phyloP scores from a whole-genome alignment of 192 early-diverging fungal species.

The Chytriomyces sp. region DNA sequence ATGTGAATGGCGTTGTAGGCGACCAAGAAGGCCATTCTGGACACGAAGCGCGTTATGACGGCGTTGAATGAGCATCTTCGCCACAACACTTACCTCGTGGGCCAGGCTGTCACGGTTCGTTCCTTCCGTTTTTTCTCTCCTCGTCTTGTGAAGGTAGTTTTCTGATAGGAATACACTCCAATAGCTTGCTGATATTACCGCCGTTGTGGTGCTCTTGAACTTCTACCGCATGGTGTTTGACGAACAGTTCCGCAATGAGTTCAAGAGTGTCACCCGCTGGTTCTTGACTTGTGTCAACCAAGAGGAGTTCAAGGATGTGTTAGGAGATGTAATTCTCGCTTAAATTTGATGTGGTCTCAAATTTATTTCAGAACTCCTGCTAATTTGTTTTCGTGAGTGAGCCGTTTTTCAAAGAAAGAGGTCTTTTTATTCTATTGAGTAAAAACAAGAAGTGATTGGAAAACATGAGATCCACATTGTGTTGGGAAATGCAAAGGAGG shows the following conservation, averaged over 20 bases:
- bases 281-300: slow-evolving; percentile 84
- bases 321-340: slow-evolving; percentile 71
- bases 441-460: too few relatives aligned
- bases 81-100: slow-evolving; percentile 88
- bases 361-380: too few relatives aligned
- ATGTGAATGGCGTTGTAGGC: too few relatives aligned
- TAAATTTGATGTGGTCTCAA: too few relatives aligned
- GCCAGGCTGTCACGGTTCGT: slow-evolving; percentile 89
- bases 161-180: too few relatives aligned
- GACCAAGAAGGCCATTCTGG: slow-evolving; percentile 71
- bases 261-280: slow-evolving; percentile 89
- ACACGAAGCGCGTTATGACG: slow-evolving; percentile 59
- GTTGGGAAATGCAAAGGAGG: too few relatives aligned
- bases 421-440: too few relatives aligned
- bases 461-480: too few relatives aligned
- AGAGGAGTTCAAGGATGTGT: slow-evolving; percentile 76
- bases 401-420: too few relatives aligned
- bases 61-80: slow-evolving; percentile 78
- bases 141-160: slow-evolving; percentile 52
- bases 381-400: too few relatives aligned
- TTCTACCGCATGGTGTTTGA: slow-evolving; percentile 68
- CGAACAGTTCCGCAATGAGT: slow-evolving; percentile 74
- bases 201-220: slow-evolving; percentile 59
- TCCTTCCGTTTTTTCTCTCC: slow-evolving; percentile 59
- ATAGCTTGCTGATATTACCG: slow-evolving; percentile 83